Base-by-base conservation (phyloP, 2,329 filamentous ascomycete genomes). In the Penicillium hesseltinei region DNA sequence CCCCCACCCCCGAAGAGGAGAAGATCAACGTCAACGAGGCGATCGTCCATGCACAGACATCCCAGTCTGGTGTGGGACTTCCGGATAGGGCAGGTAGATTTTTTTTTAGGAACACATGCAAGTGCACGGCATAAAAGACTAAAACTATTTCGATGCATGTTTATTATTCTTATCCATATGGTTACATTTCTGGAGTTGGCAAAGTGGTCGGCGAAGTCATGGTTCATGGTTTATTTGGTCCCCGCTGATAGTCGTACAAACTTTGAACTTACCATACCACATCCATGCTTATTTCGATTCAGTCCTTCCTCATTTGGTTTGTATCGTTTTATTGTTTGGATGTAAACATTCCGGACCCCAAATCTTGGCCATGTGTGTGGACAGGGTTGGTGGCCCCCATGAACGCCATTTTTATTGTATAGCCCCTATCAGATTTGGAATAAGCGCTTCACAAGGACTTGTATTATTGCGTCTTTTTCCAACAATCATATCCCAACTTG, bases 201-300 rank as follows among this genome's bases (percentile, higher is more conserved):
- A 42, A 27, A 23, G 9, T 53, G 54, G 29, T 53, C 43, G 46
- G 46, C 40, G 47, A 60, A 17, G 40, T 2, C 46, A 52, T 40
- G 23, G 42, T 40, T 38, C 36, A 49, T 61, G 64, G 61, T 40
- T 58, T 19, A 53, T 8, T 36, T 52, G 9, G 54, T 56, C 54
- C 48, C 54, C 49, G 54, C 49, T 43, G 42, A 46, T 46, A 55
- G 47, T 56, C 13, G 33, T 42, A 56, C 53, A 21, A 25, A 51
- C 40, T 21, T 23, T 35, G 36, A 25, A n/a, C 8, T 40, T 50
- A 17, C 21, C n/a, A 19, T 27, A 15, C 45, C 15, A 27, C 8
- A 21, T 36, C 4, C 21, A 45, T 23, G 6, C 19, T 35, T 25
- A 21, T 23, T 42, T 31, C 10, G 3, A 23, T 23, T 11, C 11